These are phyloP conservation scores for Paracamarosporium sp. DNA, from an alignment of 2,329 filamentous ascomycete species.

Conservation along the genomic window DNA sequence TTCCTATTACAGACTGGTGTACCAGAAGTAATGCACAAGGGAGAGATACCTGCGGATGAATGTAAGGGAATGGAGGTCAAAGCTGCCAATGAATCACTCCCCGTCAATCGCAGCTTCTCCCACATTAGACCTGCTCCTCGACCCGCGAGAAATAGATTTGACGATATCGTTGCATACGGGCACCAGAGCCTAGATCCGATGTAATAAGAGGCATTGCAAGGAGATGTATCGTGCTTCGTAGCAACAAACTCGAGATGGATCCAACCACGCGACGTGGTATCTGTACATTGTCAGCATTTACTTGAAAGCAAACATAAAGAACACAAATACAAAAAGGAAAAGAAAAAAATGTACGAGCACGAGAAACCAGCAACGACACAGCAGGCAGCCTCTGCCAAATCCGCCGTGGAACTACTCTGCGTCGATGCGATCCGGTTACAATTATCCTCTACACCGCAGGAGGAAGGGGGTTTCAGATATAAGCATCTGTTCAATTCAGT, in stretches of 20 bases:
- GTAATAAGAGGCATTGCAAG: too few relatives aligned
- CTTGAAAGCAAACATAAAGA: not conserved
- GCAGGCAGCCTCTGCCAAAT: not conserved
- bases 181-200: not conserved
- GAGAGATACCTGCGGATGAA: not conserved
- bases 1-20: not conserved
- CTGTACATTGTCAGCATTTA: not conserved
- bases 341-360: not conserved
- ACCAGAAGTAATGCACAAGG: conserved; percentile 2
- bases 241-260: not conserved
- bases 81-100: not conserved
- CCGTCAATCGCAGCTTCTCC: conserved; percentile 1
- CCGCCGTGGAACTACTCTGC: not conserved
- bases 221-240: not conserved
- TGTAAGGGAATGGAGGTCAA: not conserved
- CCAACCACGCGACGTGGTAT: not conserved
- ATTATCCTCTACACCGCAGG: not conserved
- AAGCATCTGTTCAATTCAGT: not conserved
- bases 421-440: not conserved
- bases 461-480: not conserved
- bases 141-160: not conserved
- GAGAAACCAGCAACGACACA: not conserved
- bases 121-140: too few relatives aligned
- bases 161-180: not conserved
- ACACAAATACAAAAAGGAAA: not conserved